Evolutionary conservation across 2,329 filamentous ascomycete genomes (phyloP).

Genomic region (Graphilbum fragrans): DNA sequence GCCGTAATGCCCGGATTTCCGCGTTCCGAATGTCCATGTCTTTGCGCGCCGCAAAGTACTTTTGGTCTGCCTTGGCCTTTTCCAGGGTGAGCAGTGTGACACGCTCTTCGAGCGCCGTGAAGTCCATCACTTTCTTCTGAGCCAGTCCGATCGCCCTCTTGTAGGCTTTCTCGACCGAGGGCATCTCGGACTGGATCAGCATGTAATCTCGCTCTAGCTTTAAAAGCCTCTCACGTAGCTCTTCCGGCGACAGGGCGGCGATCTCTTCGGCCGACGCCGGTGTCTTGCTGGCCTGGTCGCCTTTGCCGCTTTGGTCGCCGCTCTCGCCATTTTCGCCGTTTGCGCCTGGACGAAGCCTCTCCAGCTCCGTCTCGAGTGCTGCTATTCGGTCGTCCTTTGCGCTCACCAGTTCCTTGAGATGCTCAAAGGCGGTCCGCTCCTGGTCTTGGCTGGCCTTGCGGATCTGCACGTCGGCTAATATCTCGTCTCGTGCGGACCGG

Average conservation of each 20-base stretch:
- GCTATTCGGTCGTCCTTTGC: slow-evolving; percentile 72
- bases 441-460: slow-evolving; percentile 71
- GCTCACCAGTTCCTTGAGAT: slow-evolving; percentile 67
- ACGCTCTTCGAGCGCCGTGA: slow-evolving; percentile 64
- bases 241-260: slow-evolving; percentile 52
- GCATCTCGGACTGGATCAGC: slow-evolving; percentile 76
- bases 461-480: slow-evolving; percentile 68
- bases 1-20: slow-evolving; percentile 67
- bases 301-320: slow-evolving; percentile 18
- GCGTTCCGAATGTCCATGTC: slow-evolving; percentile 75
- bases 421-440: slow-evolving; percentile 54
- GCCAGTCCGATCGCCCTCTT: slow-evolving; percentile 78
- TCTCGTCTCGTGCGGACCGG: slow-evolving; percentile 71
- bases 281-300: slow-evolving; percentile 31
- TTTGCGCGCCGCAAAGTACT: slow-evolving; percentile 94
- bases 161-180: slow-evolving; percentile 82
- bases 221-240: slow-evolving; percentile 60
- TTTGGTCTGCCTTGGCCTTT: slow-evolving; percentile 94
- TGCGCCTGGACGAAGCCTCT: slow-evolving; percentile 44
- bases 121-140: slow-evolving; percentile 75
- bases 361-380: slow-evolving; percentile 71
- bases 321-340: too few relatives aligned
- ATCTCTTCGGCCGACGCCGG: slow-evolving; percentile 30
- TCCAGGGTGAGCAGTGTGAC: slow-evolving; percentile 64
- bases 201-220: slow-evolving; percentile 70